Percentiles rank a stretch among this genome's conserved stretches.
Conservation (phyloP, 371 early-diverging fungal species). For the Mucor indicus region DNA sequence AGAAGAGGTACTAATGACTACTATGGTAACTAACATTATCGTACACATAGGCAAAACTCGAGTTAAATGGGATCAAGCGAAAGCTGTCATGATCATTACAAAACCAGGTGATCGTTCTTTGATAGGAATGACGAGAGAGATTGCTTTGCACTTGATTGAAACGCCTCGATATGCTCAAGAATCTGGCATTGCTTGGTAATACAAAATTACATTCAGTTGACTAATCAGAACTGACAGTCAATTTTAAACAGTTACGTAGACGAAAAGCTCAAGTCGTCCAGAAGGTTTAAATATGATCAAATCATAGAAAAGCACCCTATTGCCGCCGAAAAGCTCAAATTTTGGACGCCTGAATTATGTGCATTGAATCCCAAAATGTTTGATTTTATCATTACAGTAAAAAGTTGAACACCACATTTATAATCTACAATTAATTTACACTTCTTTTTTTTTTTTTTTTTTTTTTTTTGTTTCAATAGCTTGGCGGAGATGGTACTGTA, state of each 20-base stretch:
- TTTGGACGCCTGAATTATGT: slow-evolving; percentile 82
- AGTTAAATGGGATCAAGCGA: slow-evolving; percentile 67
- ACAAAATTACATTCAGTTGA: no score
- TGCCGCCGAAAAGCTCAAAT: slow-evolving; percentile 44
- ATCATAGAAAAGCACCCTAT: slow-evolving; percentile 30
- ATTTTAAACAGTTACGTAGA: slow-evolving; percentile 70
- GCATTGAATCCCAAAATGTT: slow-evolving; percentile 64
- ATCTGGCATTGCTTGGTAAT: slow-evolving; percentile 66
- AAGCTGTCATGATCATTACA: slow-evolving; percentile 84
- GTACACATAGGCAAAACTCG: slow-evolving; percentile 30
- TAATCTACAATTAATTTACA: slow-evolving; percentile 29
- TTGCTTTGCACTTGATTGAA: slow-evolving; percentile 76
- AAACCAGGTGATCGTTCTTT: slow-evolving; percentile 83
- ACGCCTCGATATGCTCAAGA: slow-evolving; percentile 42
- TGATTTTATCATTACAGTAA: slow-evolving; percentile 80
- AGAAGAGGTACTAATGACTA: neutral
- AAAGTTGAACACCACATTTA: neutral
- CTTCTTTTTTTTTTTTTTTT: neutral
- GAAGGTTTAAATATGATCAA: slow-evolving; percentile 53
- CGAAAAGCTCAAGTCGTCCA: slow-evolving; percentile 54
- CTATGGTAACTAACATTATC: neutral
- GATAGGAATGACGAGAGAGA: slow-evolving; percentile 72
- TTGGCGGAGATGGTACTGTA: slow-evolving; percentile 90
- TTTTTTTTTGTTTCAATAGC: slow-evolving; percentile 23
- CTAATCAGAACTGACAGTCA: no score